Conservation (phyloP, 2,329 filamentous ascomycete genomes). For the Stagonosporopsis vannaccii region DNA sequence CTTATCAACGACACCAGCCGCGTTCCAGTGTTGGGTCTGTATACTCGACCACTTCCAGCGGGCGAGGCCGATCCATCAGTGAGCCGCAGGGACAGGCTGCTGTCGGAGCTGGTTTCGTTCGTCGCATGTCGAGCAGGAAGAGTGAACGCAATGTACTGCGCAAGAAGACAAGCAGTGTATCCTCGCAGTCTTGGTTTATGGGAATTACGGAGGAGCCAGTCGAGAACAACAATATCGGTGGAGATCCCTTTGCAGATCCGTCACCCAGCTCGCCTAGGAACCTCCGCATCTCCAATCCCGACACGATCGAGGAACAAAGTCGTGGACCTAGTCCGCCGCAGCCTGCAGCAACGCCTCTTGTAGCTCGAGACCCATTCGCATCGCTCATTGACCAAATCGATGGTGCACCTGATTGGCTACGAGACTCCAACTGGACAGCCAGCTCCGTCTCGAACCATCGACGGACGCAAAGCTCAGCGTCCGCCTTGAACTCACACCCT, state of each 20-base stretch:
- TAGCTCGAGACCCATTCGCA: constrained; percentile 39
- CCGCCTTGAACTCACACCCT: constrained; percentile 41
- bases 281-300: constrained; percentile 38
- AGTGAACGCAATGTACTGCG: constrained; percentile 40
- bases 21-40: constrained; percentile 43
- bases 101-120: constrained; percentile 30
- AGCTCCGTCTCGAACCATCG: constrained; percentile 29
- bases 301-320: constrained; percentile 6
- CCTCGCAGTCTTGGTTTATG: constrained; percentile 37
- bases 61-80: constrained; percentile 37
- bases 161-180: constrained; percentile 41
- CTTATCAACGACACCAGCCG: constrained; percentile 40
- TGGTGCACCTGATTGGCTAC: constrained; percentile 36
- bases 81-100: constrained; percentile 33
- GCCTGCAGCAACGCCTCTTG: constrained; percentile 30
- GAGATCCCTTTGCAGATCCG: constrained; percentile 41
- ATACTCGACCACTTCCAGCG: constrained; percentile 38
- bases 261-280: constrained; percentile 29
- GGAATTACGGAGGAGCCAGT: constrained; percentile 38
- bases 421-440: constrained; percentile 20
- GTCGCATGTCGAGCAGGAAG: constrained; percentile 43
- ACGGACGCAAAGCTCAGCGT: constrained; percentile 39
- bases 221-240: constrained; percentile 28
- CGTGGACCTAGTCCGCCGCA: constrained; percentile 37
- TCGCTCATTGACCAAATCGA: constrained; percentile 39